Evolutionary conservation across 225 moss, liverwort and hornwort species (phyloP), one percentile per base, ranked within the genome.

Genomic region (Polytrichum commune): DNA sequence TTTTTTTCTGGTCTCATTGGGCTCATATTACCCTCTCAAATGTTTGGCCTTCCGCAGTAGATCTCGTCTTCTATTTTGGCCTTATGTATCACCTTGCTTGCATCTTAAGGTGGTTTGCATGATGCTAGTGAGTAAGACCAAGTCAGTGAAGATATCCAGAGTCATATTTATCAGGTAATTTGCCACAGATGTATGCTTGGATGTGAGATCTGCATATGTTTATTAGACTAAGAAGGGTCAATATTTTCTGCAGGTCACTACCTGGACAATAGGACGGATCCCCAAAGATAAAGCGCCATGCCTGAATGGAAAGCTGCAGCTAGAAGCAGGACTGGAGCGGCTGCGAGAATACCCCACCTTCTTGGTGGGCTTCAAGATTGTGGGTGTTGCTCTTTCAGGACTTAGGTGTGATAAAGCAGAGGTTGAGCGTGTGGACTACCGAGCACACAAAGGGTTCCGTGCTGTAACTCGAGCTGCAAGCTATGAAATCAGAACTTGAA

Each of bases 201-300:
- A 20, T 29, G 5, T 10, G 46, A 8, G 32, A 46, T 46, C 46
- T 46, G 16, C 46, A 46, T 46, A 67, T 56, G 18, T 27, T 73
- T 53, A 19, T 68, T 35, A 72, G 60, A 65, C 60, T 74, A 10
- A 73, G 71, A 27, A 70, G 29, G 25, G 13, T 46, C 13, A 46
- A 10, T 46, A n/a, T 29, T 78, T 26, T 74, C 78, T 82, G 67
- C 93, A 98, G 97, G 79, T 89, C 61, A 88, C 88, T 68, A 89
- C 88, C 27, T 99, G 98, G 98, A 87, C 84, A 25, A 64, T 99
- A 63, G 98, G 98, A 62, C 87, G 91, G 55, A 87, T 99, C 78
- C 95, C 93, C 38, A 99, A 93, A 73, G 98, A 99, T 64, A 99
- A 91, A 73, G 85, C 94, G 68, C 98, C 98, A 46, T 95, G 98